These are phyloP conservation scores for Nigrospora oryzae DNA, from an alignment of 2,329 filamentous ascomycete species.

Conservation along the genomic window DNA sequence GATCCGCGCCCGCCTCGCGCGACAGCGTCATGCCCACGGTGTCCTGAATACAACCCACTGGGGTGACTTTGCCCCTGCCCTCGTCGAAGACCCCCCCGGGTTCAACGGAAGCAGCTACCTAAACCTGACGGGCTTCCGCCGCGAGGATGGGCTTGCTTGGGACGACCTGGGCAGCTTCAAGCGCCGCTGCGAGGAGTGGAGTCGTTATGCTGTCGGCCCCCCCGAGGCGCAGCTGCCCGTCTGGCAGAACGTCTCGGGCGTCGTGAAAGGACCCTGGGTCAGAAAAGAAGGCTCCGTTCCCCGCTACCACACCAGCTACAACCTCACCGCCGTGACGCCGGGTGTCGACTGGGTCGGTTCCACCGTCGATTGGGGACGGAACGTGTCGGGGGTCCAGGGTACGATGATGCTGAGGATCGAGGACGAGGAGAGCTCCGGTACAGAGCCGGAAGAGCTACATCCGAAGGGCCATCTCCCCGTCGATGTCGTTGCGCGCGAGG, in stretches of 20 bases:
- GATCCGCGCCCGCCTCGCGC: constrained; percentile 36
- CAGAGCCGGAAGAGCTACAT: constrained; percentile 31
- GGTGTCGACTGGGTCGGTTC: constrained; percentile 55
- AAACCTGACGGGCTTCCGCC: constrained; percentile 70
- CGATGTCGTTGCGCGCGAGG: constrained; percentile 55
- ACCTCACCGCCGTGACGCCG: constrained; percentile 57
- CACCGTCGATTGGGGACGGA: constrained; percentile 61
- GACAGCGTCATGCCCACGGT: constrained; percentile 41
- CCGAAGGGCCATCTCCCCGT: constrained; percentile 24
- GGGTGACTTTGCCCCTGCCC: constrained; percentile 49
- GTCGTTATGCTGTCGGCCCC: constrained; percentile 38
- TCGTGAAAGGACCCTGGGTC: constrained; percentile 68
- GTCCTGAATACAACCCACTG: constrained; percentile 48
- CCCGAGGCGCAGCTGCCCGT: constrained; percentile 35
- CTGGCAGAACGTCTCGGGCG: constrained; percentile 76
- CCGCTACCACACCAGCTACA: constrained; percentile 43
- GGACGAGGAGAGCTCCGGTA: constrained; percentile 35
- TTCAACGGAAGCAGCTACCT: constrained; percentile 32
- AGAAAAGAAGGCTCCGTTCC: constrained; percentile 41
- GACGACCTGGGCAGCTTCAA: constrained; percentile 60
- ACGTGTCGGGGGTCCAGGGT: constrained; percentile 67
- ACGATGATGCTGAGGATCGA: constrained; percentile 62
- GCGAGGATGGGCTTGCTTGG: constrained; percentile 72
- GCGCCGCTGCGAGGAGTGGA: constrained; percentile 54
- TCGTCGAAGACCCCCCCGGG: constrained; percentile 10